A percentile compares a stretch with the other conserved stretches of the same genome.
Evolutionary conservation across 2,329 filamentous ascomycete species (phyloP).

Genomic region (Calycina marina): DNA sequence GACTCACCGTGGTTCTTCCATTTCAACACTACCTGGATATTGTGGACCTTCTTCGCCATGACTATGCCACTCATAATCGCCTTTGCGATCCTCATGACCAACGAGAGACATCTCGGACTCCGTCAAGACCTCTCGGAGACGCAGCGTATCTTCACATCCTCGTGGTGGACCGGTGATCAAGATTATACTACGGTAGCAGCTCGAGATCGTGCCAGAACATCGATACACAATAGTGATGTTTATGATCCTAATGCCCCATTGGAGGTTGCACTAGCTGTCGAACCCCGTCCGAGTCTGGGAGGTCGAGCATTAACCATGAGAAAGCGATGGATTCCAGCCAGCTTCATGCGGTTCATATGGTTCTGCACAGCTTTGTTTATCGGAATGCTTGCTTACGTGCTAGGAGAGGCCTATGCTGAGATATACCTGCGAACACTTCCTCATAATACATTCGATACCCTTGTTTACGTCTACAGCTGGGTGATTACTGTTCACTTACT

Average conservation of each 20-base stretch:
- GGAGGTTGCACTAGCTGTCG: conserved; percentile 18
- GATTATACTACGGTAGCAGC: conserved; percentile 25
- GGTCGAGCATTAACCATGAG: conserved; percentile 13
- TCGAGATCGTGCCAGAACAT: conserved; percentile 25
- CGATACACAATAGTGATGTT: conserved; percentile 22
- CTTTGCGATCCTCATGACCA: conserved; percentile 46
- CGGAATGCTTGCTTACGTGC: conserved; percentile 48
- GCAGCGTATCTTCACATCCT: conserved; percentile 50
- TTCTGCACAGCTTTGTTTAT: conserved; percentile 50
- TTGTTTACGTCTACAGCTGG: conserved; percentile 59
- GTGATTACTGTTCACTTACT: conserved; percentile 50
- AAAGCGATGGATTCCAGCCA: conserved; percentile 43
- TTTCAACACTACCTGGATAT: conserved; percentile 55
- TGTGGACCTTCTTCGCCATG: conserved; percentile 58
- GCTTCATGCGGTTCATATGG: conserved; percentile 56
- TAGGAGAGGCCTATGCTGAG: conserved; percentile 56
- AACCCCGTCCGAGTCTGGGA: conserved; percentile 8
- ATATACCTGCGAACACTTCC: conserved; percentile 53
- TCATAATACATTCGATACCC: conserved; percentile 50
- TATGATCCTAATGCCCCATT: conserved; percentile 21
- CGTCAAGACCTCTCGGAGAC: conserved; percentile 49
- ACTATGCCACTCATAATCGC: conserved; percentile 52
- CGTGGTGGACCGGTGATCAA: conserved; percentile 48
- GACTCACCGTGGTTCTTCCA: conserved; percentile 37
- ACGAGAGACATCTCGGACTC: conserved; percentile 47